Base-by-base conservation (phyloP, 805 yeast genomes). In the Candida multigemmis region DNA sequence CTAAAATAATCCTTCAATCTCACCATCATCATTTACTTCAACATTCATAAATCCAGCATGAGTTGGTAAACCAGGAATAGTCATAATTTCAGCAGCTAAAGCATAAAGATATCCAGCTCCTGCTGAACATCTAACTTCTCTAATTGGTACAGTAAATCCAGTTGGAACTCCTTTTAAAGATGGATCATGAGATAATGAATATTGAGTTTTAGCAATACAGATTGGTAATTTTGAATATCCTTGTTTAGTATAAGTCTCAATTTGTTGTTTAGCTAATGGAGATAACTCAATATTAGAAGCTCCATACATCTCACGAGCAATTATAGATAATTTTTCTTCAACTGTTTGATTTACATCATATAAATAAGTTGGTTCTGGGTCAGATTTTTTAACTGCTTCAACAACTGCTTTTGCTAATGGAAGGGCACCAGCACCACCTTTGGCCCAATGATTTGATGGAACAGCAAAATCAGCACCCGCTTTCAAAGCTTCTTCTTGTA, bases 381-480 rank as follows among this genome's bases (percentile, higher is more conserved):
- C 55, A 27, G 66, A 63, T 28, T 45, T 43, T 35, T 57, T 46
- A 15, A 81, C 71, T 16, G 93, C 89, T 39, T 71, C 65, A 30
- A 82, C 71, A 19, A 89, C 95, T 27, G 91, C 81, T 40, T 78
- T 56, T 23, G 97, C 97, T 32, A 89, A 70, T 19, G 71, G 76
- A 31, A 82, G 51, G 14, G 97, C 94, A 31, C 97, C 97, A 34
- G 60, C 59, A 38, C 97, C 97, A 61, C 97, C 97, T 56, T 83
- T 71, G 41, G 83, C 94, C 94, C 95, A 89, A 58, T 89, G 97
- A 58, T 78, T 81, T 5, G 95, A 74, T 11, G 82, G 77, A 39
- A 86, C 84, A 8, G 96, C 96, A 49, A 77, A 93, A 36, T 68
- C 67, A 7, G 97, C 97, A 41, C 97, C 97, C n/a, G 96, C 94